A percentile compares a stretch with the other conserved stretches of the same genome.
These are phyloP conservation scores for Bimuria novae-zelandiae DNA, from an alignment of 2,329 filamentous ascomycete genomes.

Conservation along the genomic window DNA sequence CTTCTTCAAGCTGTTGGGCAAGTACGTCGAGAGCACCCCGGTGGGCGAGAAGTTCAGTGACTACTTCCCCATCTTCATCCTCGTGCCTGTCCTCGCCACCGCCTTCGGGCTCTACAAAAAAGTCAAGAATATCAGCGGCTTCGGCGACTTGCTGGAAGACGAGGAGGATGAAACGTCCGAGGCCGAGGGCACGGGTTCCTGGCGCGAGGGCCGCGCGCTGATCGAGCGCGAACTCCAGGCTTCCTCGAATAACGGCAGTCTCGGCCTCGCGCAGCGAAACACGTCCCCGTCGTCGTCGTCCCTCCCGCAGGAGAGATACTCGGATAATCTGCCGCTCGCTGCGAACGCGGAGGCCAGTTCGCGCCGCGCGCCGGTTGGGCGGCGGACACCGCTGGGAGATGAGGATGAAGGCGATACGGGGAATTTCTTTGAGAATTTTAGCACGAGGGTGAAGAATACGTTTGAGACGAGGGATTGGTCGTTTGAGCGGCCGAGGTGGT, in stretches of 20 bases:
- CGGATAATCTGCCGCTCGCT: constrained; percentile 21
- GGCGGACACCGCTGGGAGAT: constrained; percentile 32
- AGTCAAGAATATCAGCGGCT: constrained; percentile 76
- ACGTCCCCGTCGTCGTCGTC: constrained; percentile 20
- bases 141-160: constrained; percentile 78
- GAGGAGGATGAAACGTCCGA: constrained; percentile 67
- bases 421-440: constrained; percentile 81
- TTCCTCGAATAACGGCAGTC: constrained; percentile 42
- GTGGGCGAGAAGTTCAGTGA: constrained; percentile 84
- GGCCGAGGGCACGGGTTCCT: constrained; percentile 77
- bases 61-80: constrained; percentile 84
- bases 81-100: constrained; percentile 83
- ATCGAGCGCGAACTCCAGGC: constrained; percentile 77
- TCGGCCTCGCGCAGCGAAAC: constrained; percentile 33
- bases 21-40: constrained; percentile 79
- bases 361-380: constrained; percentile 17
- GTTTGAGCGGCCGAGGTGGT: constrained; percentile 74
- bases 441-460: constrained; percentile 88
- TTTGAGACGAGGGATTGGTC: constrained; percentile 69
- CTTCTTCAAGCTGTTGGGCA: constrained; percentile 86
- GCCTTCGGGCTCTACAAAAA: constrained; percentile 88
- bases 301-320: constrained; percentile 28
- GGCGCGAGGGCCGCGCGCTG: constrained; percentile 88
- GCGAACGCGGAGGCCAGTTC: constrained; percentile 18
- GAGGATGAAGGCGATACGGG: constrained; percentile 71